Base-by-base conservation (phyloP, 805 yeast genomes). In the Spathaspora arborariae region DNA sequence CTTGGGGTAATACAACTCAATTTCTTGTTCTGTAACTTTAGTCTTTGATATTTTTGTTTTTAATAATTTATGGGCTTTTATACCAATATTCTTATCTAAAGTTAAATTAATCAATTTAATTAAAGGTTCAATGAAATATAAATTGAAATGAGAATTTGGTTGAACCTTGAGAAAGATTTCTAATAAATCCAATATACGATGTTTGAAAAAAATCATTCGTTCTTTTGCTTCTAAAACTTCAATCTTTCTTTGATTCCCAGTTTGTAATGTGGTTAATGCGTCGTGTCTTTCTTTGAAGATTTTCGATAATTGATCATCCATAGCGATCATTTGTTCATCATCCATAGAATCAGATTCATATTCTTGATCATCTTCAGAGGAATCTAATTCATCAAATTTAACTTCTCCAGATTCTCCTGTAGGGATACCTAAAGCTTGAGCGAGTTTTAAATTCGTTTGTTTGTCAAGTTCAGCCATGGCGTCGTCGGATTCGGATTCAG, bases 241-340 rank as follows among this genome's bases (percentile, higher is more conserved):
- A 18, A 75, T 64, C 56, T 88, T 88, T 57, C 86, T 76, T 62
- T 78, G 80, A 61, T 74, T 85, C 27, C 90, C 90, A 2, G 78
- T 67, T 26, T 70, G 68, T 20, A 70, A 54, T 6, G 59, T 60
- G 8, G 80, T 65, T 45, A 88, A 63, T 0, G 87, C 85, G 50
- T 79, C 82, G 54, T 82, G 81, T 56, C 97, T 79, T 56, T 89
- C 92, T 57, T 85, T 80, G 75, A 92, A 92, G 46, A 92, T 92
- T 45, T 76, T 77, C 0, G 97, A 80, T 24, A 92, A 70, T 50
- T 89, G 94, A 19, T 76, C 86, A 60, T 92, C 98, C 56, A 92
- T 78, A 18, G 91, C 95, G 84, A 90, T 82, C 98, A 92, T 92
- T 62, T 90, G 90, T 56, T 91, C 97, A 64, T 91, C 97, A 50